A percentile compares a stretch with the other conserved stretches of the same genome.
These are phyloP conservation scores for Fusarium burgessii DNA, from an alignment of 2,329 filamentous ascomycete genomes.

Conservation along the genomic window DNA sequence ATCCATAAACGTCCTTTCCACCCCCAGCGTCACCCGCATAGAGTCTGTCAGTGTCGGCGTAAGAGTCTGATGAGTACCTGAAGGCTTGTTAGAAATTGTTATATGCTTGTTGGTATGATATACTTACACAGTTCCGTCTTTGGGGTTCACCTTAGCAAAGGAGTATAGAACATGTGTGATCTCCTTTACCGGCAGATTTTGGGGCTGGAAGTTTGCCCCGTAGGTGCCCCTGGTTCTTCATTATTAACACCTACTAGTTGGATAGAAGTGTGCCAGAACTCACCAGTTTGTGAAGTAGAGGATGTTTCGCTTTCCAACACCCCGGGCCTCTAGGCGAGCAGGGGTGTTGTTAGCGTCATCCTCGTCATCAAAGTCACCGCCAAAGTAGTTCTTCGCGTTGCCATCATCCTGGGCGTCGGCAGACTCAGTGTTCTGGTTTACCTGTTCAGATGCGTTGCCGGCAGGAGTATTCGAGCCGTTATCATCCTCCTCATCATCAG, in stretches of 20 bases:
- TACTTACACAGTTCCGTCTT: conserved; percentile 61
- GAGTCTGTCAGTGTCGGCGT: conserved; percentile 72
- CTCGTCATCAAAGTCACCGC: conserved; percentile 19
- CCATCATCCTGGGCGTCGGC: background rate
- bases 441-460: background rate
- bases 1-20: conserved; percentile 79
- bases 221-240: conserved; percentile 72
- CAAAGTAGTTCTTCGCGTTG: conserved; percentile 18
- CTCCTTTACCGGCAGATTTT: conserved; percentile 74
- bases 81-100: background rate
- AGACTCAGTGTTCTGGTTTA: conserved; percentile 1
- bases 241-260: conserved; percentile 12
- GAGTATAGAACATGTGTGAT: conserved; percentile 80
- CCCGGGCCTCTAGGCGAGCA: conserved; percentile 29
- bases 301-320: conserved; percentile 52
- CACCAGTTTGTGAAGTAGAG: conserved; percentile 69
- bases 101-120: no score
- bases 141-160: conserved; percentile 59
- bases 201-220: conserved; percentile 76
- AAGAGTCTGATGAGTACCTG: conserved; percentile 45
- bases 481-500: conserved; percentile 9
- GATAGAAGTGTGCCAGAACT: conserved; percentile 6
- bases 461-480: background rate
- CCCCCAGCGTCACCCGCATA: conserved; percentile 74
- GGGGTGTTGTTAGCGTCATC: conserved; percentile 18